phyloP scores from a whole-genome alignment of 2,329 filamentous ascomycete genomes.

The Geosmithia putterillii region DNA sequence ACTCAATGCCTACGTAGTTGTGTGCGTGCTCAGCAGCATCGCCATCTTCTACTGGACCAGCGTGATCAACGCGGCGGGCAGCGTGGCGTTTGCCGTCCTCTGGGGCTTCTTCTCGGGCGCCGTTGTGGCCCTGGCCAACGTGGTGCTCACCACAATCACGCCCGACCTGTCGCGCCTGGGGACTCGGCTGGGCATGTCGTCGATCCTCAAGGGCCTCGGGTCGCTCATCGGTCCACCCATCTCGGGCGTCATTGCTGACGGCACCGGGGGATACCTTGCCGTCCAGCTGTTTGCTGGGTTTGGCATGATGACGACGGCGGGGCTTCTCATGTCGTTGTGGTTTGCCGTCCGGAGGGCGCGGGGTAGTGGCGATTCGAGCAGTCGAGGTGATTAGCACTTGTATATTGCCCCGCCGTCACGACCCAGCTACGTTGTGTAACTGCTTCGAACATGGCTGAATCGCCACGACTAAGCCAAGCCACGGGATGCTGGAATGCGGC shows the following conservation, averaged over 20 bases:
- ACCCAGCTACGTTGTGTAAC: too few species aligned
- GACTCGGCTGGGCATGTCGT: slow-evolving; percentile 30
- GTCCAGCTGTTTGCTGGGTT: slow-evolving; percentile 11
- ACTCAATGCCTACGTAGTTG: slow-evolving; percentile 24
- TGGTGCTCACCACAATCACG: slow-evolving; percentile 27
- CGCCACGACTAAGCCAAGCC: too few species aligned
- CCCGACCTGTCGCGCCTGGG: slow-evolving; percentile 25
- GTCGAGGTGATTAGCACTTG: not conserved
- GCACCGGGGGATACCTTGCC: slow-evolving; percentile 9
- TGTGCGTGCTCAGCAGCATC: slow-evolving; percentile 18
- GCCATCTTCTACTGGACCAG: slow-evolving; percentile 26
- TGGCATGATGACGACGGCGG: slow-evolving; percentile 10
- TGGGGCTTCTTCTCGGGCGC: slow-evolving; percentile 34
- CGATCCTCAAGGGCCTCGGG: slow-evolving; percentile 20
- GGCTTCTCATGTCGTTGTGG: slow-evolving; percentile 4
- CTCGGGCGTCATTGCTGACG: slow-evolving; percentile 21
- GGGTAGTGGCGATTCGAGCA: too few species aligned
- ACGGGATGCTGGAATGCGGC: too few species aligned
- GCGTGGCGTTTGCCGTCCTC: slow-evolving; percentile 27
- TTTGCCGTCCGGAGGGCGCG: too few species aligned
- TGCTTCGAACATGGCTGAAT: too few species aligned
- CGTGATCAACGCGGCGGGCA: slow-evolving; percentile 19
- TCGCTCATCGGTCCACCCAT: slow-evolving; percentile 24
- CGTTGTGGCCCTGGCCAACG: slow-evolving; percentile 27
- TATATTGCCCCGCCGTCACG: too few species aligned